Evolutionary conservation across 306 rosid genomes (phyloP).

Genomic region (Heteromeles arbutifolia): DNA sequence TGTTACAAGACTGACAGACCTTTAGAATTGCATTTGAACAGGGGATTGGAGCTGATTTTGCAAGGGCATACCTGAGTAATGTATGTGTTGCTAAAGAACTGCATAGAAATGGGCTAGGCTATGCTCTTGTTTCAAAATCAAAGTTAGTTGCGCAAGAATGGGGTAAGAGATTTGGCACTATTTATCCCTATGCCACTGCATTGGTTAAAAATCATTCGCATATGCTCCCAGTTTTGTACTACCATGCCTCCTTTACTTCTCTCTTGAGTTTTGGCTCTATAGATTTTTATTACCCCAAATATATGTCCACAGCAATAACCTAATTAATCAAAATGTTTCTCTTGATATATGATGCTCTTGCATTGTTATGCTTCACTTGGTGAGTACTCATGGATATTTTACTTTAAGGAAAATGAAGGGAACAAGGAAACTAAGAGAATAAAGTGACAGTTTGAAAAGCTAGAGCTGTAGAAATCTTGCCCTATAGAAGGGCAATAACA

Average conservation of each 20-base stretch:
- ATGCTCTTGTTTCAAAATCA: conserved; percentile 64
- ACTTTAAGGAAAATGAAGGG: not conserved
- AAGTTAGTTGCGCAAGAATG: conserved; percentile 74
- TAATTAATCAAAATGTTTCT: not conserved
- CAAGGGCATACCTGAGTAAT: conserved; percentile 92
- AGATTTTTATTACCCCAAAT: not conserved
- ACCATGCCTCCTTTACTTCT: not conserved
- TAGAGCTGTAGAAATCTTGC: not conserved
- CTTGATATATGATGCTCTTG: not conserved
- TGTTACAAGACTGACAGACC: not conserved
- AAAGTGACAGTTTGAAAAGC: not conserved
- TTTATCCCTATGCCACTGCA: not conserved
- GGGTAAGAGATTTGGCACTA: conserved; percentile 47
- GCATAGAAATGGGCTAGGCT: conserved; percentile 78
- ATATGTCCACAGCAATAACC: not conserved
- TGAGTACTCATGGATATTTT: not conserved
- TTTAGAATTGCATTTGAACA: conserved; percentile 24
- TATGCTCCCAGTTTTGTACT: not conserved
- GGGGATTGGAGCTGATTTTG: conserved; percentile 60
- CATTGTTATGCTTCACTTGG: not conserved
- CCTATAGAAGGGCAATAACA: not conserved
- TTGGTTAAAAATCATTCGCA: not conserved
- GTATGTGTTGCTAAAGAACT: conserved; percentile 85
- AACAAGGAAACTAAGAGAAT: not conserved
- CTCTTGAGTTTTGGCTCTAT: not conserved